These are phyloP conservation scores for Paragyromitra xinjiangensis DNA, from an alignment of 495 filamentous ascomycete species.

Conservation along the genomic window DNA sequence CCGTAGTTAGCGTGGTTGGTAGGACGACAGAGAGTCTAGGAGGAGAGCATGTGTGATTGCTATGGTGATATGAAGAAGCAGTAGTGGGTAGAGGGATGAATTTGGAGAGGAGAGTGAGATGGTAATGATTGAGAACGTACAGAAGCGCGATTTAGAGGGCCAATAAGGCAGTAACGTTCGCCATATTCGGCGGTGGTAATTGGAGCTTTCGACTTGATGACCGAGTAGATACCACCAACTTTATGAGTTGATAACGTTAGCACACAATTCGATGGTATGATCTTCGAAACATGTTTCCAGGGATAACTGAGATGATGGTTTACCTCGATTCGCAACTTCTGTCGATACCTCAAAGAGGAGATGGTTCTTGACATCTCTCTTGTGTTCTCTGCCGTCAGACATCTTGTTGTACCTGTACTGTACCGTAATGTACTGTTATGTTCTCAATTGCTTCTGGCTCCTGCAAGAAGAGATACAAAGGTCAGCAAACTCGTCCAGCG, in stretches of 20 bases:
- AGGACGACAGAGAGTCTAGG: constrained; percentile 5
- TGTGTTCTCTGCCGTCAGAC: constrained; percentile 54
- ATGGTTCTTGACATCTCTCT: constrained; percentile 77
- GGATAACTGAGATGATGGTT: constrained; percentile 45
- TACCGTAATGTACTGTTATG: constrained; percentile 47
- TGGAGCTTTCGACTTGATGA: constrained; percentile 97
- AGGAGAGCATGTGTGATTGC: constrained; percentile 8
- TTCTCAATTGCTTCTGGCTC: constrained; percentile 52
- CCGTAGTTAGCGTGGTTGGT: constrained; percentile 46
- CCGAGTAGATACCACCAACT: constrained; percentile 99
- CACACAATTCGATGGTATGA: constrained; percentile 6
- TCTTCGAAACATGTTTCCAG: not conserved
- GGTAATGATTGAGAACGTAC: constrained; percentile 62
- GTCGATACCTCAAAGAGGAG: constrained; percentile 94
- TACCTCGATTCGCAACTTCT: constrained; percentile 95
- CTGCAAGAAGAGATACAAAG: constrained; percentile 48
- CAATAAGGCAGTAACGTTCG: constrained; percentile 93
- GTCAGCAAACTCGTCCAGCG: constrained; percentile 46
- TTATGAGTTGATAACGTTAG: constrained; percentile 33
- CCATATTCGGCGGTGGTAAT: constrained; percentile 99
- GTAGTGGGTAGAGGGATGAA: constrained; percentile 16
- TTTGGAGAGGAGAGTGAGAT: constrained; percentile 16
- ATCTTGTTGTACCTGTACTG: constrained; percentile 57
- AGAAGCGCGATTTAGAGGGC: constrained; percentile 88
- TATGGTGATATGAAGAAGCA: constrained; percentile 23